Conservation (phyloP, 345 rosid genomes). For the Populus euphratica region DNA sequence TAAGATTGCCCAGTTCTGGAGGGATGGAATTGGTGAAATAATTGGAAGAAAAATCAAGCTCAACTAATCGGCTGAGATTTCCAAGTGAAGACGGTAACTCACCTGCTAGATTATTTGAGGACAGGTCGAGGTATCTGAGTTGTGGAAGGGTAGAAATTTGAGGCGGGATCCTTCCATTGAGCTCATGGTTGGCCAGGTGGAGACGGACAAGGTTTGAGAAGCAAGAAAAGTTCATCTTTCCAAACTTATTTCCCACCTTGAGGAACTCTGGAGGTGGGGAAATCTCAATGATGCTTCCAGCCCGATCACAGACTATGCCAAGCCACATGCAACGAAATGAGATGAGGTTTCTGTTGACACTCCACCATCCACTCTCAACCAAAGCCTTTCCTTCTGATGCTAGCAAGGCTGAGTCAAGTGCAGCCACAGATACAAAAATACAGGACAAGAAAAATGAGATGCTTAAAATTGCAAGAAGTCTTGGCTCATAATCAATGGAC, state of each 20-base stretch:
- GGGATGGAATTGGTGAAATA: too few species aligned
- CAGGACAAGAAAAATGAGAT: too few species aligned
- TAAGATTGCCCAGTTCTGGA: too few species aligned
- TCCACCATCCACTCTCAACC: background rate
- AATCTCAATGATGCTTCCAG: conserved; percentile 10
- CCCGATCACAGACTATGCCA: background rate
- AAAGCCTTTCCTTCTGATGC: background rate
- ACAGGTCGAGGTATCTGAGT: background rate
- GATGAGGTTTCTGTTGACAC: background rate
- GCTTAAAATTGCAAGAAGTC: too few species aligned
- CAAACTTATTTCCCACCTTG: background rate
- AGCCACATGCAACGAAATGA: conserved; percentile 14
- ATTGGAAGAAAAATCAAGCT: background rate
- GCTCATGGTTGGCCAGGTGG: background rate
- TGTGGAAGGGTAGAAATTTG: conserved; percentile 8
- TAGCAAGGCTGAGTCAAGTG: background rate
- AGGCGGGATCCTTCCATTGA: background rate
- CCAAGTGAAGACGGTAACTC: conserved; percentile 9
- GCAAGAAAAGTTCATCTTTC: conserved; percentile 14
- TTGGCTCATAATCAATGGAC: too few species aligned
- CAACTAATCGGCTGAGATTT: background rate
- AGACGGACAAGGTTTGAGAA: conserved; percentile 4
- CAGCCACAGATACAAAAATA: too few species aligned
- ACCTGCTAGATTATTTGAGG: background rate
- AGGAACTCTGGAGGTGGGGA: fast-evolving